Base-by-base conservation (phyloP, 2,329 filamentous ascomycete species). In the Aspergillus fructus region DNA sequence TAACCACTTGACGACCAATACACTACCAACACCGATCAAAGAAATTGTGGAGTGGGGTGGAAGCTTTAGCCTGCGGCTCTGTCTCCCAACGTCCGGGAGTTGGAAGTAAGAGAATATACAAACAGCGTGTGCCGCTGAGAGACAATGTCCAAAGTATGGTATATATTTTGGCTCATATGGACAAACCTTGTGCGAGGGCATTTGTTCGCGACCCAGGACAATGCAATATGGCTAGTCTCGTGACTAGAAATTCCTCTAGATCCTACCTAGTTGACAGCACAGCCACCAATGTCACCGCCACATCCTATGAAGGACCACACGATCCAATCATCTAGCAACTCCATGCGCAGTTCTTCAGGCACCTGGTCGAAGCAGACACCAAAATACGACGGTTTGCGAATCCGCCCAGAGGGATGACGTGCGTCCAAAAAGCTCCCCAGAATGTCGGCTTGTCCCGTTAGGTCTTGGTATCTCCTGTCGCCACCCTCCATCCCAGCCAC, bases 301-400 rank as follows among this genome's bases (percentile, higher is more conserved):
- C 53, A 42, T 19, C 45, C 42, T 15, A 4, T 24, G 34, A 21
- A 12, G 24, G 39, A 49, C 33, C 53, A 55, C 53, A 40, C 49
- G 53, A 43, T 49, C 45, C 53, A 55, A 49, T 49, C 53, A 42
- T 8, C 45, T 45, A 55, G 21, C 51, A 48, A 53, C 19, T 7
- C 48, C 51, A 53, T 43, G 51, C 51, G 51, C 51, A 47, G 13
- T 41, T 46, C 33, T 33, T 48, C 34, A 48, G 37, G 23, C 42
- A 48, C 23, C 15, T 21, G 21, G 50, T 13, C 6, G 5, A n/a
- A 23, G 11, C 30, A 13, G 5, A 12, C 8, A 37, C 11, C n/a
- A 17, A 15, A 19, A 19, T 21, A 21, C 30, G 17, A 39, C 19
- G 40, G 30, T 15, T 12, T 47, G 51, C 34, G 15, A 40, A 19